Evolutionary conservation across 352 stramenopile species (phyloP).

Genomic region (Phytophthora idaei): DNA sequence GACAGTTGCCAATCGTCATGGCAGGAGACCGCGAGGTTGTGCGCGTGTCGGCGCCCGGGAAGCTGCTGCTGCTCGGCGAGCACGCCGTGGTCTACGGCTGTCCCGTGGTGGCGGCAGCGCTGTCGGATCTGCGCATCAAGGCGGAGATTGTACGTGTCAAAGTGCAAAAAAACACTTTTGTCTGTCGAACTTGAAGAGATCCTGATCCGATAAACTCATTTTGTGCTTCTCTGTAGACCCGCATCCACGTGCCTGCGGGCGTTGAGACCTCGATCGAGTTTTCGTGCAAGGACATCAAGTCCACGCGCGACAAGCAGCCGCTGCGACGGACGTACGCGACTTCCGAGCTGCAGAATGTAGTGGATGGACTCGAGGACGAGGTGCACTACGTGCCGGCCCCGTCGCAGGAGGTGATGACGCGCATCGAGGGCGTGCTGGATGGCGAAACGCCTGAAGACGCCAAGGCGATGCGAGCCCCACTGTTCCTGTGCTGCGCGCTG

Average conservation of each 20-base stretch:
- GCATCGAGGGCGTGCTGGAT: slow-evolving; percentile 56
- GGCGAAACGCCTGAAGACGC: slow-evolving; percentile 50
- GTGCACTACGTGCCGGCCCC: slow-evolving; percentile 59
- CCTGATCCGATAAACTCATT: background rate
- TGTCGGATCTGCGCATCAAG: slow-evolving; percentile 86
- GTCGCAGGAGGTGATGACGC: slow-evolving; percentile 39
- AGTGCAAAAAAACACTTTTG: background rate
- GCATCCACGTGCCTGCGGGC: slow-evolving; percentile 18
- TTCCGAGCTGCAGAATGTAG: slow-evolving; percentile 36
- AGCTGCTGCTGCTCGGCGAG: slow-evolving; percentile 90
- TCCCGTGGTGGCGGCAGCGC: slow-evolving; percentile 77
- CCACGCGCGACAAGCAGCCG: slow-evolving; percentile 30
- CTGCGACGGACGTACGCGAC: slow-evolving; percentile 48
- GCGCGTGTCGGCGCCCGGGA: slow-evolving; percentile 81
- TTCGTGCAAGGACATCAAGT: slow-evolving; percentile 59
- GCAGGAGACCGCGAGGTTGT: slow-evolving; percentile 31
- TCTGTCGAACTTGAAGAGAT: slow-evolving; percentile 12
- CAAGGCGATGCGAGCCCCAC: slow-evolving; percentile 50
- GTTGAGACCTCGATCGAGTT: slow-evolving; percentile 43
- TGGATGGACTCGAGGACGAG: slow-evolving; percentile 44
- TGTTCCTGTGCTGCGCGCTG: slow-evolving; percentile 69
- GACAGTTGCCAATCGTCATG: slow-evolving; percentile 26
- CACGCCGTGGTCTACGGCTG: slow-evolving; percentile 91
- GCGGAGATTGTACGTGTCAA: slow-evolving; percentile 73
- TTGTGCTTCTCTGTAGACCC: slow-evolving; percentile 31